A percentile compares a stretch with the other conserved stretches of the same genome.
These are phyloP conservation scores for Fusarium fracticaudum DNA, from an alignment of 2,329 filamentous ascomycete genomes.

Conservation along the genomic window DNA sequence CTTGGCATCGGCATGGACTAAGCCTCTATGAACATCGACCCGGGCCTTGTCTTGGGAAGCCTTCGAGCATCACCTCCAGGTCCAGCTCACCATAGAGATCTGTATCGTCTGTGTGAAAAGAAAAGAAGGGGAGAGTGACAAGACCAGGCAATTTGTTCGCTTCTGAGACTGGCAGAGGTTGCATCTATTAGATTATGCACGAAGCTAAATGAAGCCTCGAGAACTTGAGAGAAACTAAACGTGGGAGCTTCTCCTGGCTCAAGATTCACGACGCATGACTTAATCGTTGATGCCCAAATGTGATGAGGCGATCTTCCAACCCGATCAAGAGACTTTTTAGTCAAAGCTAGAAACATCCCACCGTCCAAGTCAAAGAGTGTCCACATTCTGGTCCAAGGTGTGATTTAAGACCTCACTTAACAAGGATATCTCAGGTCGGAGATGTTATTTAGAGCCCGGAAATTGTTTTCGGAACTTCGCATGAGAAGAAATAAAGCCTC, in stretches of 20 bases:
- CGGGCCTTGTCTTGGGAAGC: not conserved
- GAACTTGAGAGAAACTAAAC: not conserved
- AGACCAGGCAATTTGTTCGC: rapidly evolving
- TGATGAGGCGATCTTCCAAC: not conserved
- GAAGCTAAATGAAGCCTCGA: not conserved
- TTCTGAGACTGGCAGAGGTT: not conserved
- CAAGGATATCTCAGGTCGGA: not conserved
- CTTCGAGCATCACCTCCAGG: not conserved
- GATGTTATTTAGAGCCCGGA: too few relatives aligned
- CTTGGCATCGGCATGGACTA: too few relatives aligned
- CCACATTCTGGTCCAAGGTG: not conserved
- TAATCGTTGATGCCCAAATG: not conserved
- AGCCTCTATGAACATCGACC: not conserved
- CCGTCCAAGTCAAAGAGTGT: not conserved
- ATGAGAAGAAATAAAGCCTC: not conserved
- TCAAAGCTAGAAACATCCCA: not conserved
- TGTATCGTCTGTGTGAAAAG: rapidly evolving
- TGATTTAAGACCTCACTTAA: not conserved
- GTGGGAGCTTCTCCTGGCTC: not conserved
- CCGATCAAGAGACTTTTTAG: not conserved
- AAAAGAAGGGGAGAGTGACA: not conserved
- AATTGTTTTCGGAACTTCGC: rapidly evolving
- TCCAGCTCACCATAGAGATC: not conserved
- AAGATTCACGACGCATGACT: not conserved
- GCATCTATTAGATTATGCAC: not conserved